These are phyloP conservation scores for Jackrogersella multiformis DNA, from an alignment of 495 filamentous ascomycete genomes.

Conservation along the genomic window DNA sequence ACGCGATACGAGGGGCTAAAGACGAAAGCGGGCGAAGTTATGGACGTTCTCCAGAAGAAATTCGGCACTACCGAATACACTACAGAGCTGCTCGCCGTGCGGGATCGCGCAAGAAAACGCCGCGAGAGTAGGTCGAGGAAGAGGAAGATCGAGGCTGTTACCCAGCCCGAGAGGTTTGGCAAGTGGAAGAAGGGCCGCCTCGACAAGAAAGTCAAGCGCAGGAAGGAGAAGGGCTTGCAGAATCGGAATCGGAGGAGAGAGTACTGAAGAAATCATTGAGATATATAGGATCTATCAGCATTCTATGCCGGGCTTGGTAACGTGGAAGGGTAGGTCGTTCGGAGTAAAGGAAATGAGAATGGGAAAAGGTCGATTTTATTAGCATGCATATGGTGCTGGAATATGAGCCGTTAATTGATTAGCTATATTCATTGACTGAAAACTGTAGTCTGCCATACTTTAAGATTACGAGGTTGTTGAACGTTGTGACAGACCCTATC, in stretches of 20 bases:
- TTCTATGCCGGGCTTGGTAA: neutral
- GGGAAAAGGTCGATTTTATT: neutral
- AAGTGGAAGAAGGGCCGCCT: conserved; percentile 84
- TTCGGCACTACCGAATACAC: conserved; percentile 84
- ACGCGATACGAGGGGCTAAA: conserved; percentile 72
- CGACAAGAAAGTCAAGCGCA: conserved; percentile 83
- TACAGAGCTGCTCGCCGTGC: conserved; percentile 70
- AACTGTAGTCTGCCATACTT: neutral
- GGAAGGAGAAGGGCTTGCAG: conserved; percentile 77
- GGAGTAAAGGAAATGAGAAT: neutral
- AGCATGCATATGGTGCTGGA: neutral
- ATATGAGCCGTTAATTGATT: neutral
- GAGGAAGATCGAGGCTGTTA: conserved; percentile 84
- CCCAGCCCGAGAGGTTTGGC: conserved; percentile 78
- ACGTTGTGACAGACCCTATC: too few relatives aligned
- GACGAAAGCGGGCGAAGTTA: conserved; percentile 72
- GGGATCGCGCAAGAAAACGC: conserved; percentile 71
- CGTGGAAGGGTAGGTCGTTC: neutral
- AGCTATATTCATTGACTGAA: neutral
- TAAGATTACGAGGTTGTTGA: too few relatives aligned
- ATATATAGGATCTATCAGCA: neutral
- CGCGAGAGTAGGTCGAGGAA: conserved; percentile 79
- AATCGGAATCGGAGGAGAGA: conserved; percentile 76
- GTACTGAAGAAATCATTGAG: conserved; percentile 25
- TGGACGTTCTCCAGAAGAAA: conserved; percentile 80